phyloP scores from a whole-genome alignment of 306 rosid genomes.

The Cicer arietinum region DNA sequence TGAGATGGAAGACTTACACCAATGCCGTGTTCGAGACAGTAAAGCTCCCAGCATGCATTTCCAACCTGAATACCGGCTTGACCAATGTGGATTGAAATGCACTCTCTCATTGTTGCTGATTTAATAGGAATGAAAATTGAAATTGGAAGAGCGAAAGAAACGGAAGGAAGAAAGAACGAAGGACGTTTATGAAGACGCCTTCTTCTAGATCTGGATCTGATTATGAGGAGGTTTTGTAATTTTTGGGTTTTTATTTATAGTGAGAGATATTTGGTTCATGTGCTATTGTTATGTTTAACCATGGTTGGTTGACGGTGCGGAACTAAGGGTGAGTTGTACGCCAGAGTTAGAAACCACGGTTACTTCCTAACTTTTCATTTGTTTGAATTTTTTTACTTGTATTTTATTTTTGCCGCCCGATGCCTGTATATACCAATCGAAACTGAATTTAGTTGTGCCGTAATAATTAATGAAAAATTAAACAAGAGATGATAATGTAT shows the following conservation, averaged over 20 bases:
- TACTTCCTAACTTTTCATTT: conserved; percentile 5
- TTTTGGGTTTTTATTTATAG: conserved; percentile 42
- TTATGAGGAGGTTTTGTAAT: neutral
- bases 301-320: conserved; percentile 31
- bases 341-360: conserved; percentile 52
- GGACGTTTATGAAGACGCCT: conserved; percentile 93
- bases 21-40: conserved; percentile 92
- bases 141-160: neutral
- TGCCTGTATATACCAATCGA: neutral
- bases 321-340: neutral
- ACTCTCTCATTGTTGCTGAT: conserved; percentile 74
- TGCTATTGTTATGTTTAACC: conserved; percentile 37
- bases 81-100: conserved; percentile 93
- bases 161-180: conserved; percentile 19
- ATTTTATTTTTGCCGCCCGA: conserved; percentile 52
- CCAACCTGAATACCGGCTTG: conserved; percentile 99
- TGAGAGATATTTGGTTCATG: neutral
- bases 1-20: conserved; percentile 52
- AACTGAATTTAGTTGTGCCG: too few relatives aligned
- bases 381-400: conserved; percentile 10
- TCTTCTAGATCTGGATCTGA: conserved; percentile 31
- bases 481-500: too few relatives aligned
- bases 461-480: too few relatives aligned
- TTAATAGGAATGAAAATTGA: neutral
- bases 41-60: conserved; percentile 98